These are phyloP conservation scores for Pseudogymnoascus sp. DNA, from an alignment of 2,329 filamentous ascomycete species.

Conservation along the genomic window DNA sequence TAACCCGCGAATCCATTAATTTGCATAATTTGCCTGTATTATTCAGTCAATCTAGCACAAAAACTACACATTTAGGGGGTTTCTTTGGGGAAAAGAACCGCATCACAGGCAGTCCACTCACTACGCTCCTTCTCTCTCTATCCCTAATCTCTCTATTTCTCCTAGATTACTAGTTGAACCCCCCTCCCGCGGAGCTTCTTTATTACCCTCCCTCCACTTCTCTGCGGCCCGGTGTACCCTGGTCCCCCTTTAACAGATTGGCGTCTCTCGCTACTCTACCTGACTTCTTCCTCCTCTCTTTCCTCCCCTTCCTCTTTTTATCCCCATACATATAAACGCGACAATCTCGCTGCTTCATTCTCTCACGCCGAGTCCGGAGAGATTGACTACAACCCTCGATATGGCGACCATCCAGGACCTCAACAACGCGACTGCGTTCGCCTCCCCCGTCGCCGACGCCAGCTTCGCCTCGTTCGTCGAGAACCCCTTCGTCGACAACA, in stretches of 20 bases:
- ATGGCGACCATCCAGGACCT: slow-evolving; percentile 31
- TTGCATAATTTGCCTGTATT: not conserved
- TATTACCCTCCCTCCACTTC: not conserved
- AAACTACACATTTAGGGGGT: not conserved
- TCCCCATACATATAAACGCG: not conserved
- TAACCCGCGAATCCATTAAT: not conserved
- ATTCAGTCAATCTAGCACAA: not conserved
- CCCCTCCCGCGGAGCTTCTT: not conserved
- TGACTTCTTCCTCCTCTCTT: not conserved
- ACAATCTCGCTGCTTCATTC: not conserved
- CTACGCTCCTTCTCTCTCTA: not conserved
- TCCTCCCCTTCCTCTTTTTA: not conserved
- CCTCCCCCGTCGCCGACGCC: slow-evolving; percentile 26
- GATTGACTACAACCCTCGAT: not conserved
- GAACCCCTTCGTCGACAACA: not conserved
- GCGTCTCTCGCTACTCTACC: not conserved
- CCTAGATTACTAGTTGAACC: not conserved
- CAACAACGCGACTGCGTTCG: slow-evolving; percentile 26
- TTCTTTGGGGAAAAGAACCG: not conserved
- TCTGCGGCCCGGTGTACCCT: not conserved
- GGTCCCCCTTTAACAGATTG: not conserved
- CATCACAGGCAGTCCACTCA: not conserved
- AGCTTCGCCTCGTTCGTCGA: slow-evolving; percentile 28
- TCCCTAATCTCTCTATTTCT: not conserved
- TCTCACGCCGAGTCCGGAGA: not conserved